Base-by-base conservation (phyloP, 805 yeast genomes). In the Yamadazyma sp. region DNA sequence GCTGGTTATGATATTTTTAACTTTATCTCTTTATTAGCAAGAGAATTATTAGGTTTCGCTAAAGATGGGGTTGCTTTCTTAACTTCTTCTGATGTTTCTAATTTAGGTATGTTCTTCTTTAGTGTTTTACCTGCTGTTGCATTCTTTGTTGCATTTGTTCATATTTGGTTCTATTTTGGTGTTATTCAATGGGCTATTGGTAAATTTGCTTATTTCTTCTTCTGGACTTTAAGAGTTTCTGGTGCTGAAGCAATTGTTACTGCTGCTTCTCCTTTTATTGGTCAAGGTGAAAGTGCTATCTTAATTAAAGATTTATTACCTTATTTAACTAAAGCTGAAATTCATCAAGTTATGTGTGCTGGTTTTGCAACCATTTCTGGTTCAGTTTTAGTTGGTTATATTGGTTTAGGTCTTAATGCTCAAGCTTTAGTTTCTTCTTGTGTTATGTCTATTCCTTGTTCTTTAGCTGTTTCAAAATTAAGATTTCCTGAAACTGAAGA, bases 161-260 rank as follows among this genome's bases (percentile, higher is more conserved):
- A 77, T 48, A 69, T 78, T 33, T 72, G 75, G 69, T 75, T 69
- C 58, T 76, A 78, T 58, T 72, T 63, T 53, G 82, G 82, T 9
- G 59, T 71, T 22, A 62, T 78, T 36, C 84, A 78, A 51, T 78
- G 83, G 82, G 60, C 59, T 28, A 69, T 78, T 36, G 66, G 67
- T 27, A 78, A 78, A 53, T 74, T 75, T 44, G 76, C 82, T 13
- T 55, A 57, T 47, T 70, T 77, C 45, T 76, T 78, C 63, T 76
- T 70, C 62, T 78, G 81, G 81, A 53, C 76, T 23, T 67, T 76
- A 65, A 59, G 67, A 39, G 72, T 76, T 16, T 69, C 78, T 19
- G 84, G 84, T 47, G 80, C 82, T 34, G 84, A 78, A 52, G 75
- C 82, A 17, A 73, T 77, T 30, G 78, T 77, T 19, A 80, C 82